phyloP scores from a whole-genome alignment of 176 grass and related monocot species.

The Oryza brachyantha region DNA sequence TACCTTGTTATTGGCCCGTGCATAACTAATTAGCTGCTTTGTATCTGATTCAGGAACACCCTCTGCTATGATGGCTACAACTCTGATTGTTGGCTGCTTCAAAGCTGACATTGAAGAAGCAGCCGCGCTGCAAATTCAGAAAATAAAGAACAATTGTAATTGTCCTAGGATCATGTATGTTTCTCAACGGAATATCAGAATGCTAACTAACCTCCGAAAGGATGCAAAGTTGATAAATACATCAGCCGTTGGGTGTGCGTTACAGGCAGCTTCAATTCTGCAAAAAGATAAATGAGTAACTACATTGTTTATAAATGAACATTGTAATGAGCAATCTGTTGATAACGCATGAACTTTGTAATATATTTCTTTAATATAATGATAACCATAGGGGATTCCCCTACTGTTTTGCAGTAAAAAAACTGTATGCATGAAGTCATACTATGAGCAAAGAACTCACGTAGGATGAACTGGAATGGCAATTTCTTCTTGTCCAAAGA shows the following conservation, averaged over 20 bases:
- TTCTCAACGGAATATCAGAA: constrained; percentile 11
- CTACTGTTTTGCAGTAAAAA: too few species aligned
- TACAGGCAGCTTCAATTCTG: constrained; percentile 95
- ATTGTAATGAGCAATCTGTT: neutral
- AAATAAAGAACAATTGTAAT: constrained; percentile 26
- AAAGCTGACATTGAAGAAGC: constrained; percentile 94
- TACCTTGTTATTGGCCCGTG: constrained; percentile 94
- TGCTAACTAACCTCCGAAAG: constrained; percentile 71
- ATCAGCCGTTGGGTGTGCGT: constrained; percentile 89
- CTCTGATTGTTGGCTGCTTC: constrained; percentile 88
- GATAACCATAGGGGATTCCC: too few species aligned
- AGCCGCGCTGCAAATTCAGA: constrained; percentile 66
- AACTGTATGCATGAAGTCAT: neutral
- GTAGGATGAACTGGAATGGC: constrained; percentile 94
- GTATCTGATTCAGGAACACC: constrained; percentile 95
- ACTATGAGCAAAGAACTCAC: constrained; percentile 30
- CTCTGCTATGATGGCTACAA: constrained; percentile 97
- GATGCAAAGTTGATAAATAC: constrained; percentile 99
- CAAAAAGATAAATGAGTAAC: constrained; percentile 29
- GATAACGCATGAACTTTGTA: neutral
- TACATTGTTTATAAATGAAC: constrained; percentile 2
- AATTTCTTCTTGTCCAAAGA: constrained; percentile 99
- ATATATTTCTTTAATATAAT: too few species aligned
- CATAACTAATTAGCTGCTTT: constrained; percentile 92
- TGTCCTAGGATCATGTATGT: neutral